Percentiles rank a stretch among this genome's conserved stretches.
Evolutionary conservation across 2,329 filamentous ascomycete genomes (phyloP).

Genomic region (Epichloe hybrida): DNA sequence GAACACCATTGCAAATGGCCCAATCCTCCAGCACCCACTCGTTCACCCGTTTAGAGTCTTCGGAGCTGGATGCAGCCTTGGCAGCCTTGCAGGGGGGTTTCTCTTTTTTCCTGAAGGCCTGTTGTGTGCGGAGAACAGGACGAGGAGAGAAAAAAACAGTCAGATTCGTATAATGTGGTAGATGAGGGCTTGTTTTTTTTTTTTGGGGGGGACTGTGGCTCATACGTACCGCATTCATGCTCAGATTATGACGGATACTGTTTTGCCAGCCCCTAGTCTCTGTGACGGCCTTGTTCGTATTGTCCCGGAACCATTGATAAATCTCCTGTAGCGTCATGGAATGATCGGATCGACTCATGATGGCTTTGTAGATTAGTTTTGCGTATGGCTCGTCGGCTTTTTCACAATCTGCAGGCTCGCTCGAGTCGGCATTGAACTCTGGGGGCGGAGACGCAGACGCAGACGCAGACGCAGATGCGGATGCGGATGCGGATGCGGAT

Average conservation of each 20-base stretch:
- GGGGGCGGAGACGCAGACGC: conserved; percentile 9
- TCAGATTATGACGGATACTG: conserved; percentile 88
- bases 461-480: neutral
- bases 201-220: too few species aligned
- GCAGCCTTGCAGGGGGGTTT: conserved; percentile 15
- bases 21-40: conserved; percentile 66
- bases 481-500: conserved; percentile 4
- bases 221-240: conserved; percentile 72
- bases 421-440: conserved; percentile 14
- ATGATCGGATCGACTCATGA: conserved; percentile 51
- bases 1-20: conserved; percentile 58
- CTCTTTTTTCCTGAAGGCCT: conserved; percentile 31
- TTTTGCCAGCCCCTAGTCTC: conserved; percentile 81
- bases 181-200: neutral
- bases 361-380: conserved; percentile 62
- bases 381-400: conserved; percentile 58
- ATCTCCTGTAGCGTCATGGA: conserved; percentile 74
- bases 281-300: conserved; percentile 70
- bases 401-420: conserved; percentile 2
- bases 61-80: neutral
- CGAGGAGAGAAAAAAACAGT: neutral
- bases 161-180: conserved; percentile 2
- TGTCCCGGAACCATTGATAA: conserved; percentile 76
- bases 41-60: conserved; percentile 47
- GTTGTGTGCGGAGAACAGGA: neutral